Evolutionary conservation across 148 eudicot species (phyloP).

Genomic region (Beta vulgaris): DNA sequence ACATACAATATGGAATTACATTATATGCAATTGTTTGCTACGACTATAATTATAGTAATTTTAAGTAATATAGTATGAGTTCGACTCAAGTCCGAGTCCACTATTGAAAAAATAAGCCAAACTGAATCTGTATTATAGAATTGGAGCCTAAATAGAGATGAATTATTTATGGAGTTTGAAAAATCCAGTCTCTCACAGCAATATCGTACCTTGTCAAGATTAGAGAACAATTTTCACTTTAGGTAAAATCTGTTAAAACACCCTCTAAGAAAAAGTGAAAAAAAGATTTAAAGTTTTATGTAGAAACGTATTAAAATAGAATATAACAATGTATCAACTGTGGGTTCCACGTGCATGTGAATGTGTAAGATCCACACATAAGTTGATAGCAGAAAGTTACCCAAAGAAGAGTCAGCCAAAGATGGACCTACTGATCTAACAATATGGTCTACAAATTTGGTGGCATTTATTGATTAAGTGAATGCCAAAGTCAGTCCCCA

Average conservation of each 20-base stretch:
- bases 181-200: too few species aligned
- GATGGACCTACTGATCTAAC: conserved; percentile 33
- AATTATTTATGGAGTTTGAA: too few species aligned
- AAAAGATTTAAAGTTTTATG: too few species aligned
- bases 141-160: too few species aligned
- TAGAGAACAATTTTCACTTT: conserved; percentile 3
- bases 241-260: neutral
- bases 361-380: conserved; percentile 28
- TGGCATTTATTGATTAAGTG: conserved; percentile 30
- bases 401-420: conserved; percentile 25
- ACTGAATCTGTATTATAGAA: too few species aligned
- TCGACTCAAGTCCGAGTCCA: too few species aligned
- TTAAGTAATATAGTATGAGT: too few species aligned
- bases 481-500: conserved; percentile 18
- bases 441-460: conserved; percentile 35
- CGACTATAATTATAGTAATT: too few species aligned
- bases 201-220: neutral
- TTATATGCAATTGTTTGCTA: too few species aligned
- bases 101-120: too few species aligned
- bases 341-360: conserved; percentile 29
- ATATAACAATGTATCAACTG: conserved; percentile 6
- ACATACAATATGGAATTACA: too few species aligned
- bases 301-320: neutral
- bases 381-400: conserved; percentile 19
- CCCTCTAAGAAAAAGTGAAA: neutral